phyloP scores from a whole-genome alignment of 2,329 filamentous ascomycete genomes.

The Sarocladiaceae sp. region DNA sequence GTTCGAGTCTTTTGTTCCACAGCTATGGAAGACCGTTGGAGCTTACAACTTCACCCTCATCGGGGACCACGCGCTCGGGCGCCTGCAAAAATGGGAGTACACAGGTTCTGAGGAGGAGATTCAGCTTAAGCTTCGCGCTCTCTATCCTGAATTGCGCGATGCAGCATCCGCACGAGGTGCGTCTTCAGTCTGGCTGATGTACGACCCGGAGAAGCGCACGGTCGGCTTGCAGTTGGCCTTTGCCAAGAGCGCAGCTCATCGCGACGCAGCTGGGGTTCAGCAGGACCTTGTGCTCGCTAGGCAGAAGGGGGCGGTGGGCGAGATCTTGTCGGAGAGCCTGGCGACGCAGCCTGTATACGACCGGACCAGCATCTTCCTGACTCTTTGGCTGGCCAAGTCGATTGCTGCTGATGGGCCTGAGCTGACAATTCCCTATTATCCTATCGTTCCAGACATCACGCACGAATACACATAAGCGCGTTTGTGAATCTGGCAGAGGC shows the following conservation, averaged over 20 bases:
- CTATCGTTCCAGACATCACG: conserved; percentile 10
- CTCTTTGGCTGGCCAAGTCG: conserved; percentile 11
- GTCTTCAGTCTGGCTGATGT: conserved; percentile 12
- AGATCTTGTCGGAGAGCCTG: not conserved
- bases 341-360: conserved; percentile 5
- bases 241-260: too few relatives aligned
- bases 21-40: conserved; percentile 12
- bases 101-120: conserved; percentile 7
- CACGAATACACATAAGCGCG: not conserved
- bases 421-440: conserved; percentile 11
- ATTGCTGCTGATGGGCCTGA: conserved; percentile 8
- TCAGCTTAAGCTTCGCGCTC: not conserved
- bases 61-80: conserved; percentile 11
- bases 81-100: conserved; percentile 9
- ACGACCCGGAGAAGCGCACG: conserved; percentile 6
- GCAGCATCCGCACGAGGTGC: not conserved
- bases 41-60: conserved; percentile 12
- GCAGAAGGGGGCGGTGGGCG: not conserved
- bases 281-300: conserved; percentile 2
- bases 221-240: conserved; percentile 10
- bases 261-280: conserved; percentile 8
- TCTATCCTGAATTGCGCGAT: conserved; percentile 4
- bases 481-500: too few relatives aligned
- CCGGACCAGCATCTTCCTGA: conserved; percentile 9
- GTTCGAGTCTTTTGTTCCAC: conserved; percentile 6